Conservation (phyloP, 2,329 filamentous ascomycete genomes). For the Emmonsia crescens region DNA sequence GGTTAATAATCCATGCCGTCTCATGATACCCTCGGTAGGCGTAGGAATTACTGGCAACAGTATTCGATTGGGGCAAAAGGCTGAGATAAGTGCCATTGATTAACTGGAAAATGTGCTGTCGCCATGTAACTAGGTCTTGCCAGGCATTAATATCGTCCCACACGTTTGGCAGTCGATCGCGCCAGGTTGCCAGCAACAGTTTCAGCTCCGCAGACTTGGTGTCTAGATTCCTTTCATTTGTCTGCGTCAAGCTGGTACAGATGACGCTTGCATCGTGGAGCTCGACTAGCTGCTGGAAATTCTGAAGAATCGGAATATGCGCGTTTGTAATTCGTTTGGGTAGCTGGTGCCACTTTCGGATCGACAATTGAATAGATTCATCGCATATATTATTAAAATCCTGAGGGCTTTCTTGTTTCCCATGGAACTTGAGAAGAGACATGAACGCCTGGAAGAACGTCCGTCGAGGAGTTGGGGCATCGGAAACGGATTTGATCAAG, state of each 20-base stretch:
- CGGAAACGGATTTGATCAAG: constrained; percentile 93
- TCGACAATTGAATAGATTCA: constrained; percentile 92
- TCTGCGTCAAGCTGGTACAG: constrained; percentile 77
- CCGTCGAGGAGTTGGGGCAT: constrained; percentile 85
- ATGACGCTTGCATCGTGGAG: constrained; percentile 96
- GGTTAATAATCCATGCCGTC: constrained; percentile 99
- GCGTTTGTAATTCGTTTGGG: constrained; percentile 86
- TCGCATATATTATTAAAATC: constrained; percentile 90
- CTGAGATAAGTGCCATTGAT: constrained; percentile 91
- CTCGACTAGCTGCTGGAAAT: constrained; percentile 96
- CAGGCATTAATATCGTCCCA: constrained; percentile 99
- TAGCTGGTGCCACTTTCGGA: constrained; percentile 98
- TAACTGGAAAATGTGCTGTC: constrained; percentile 95
- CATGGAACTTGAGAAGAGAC: constrained; percentile 86
- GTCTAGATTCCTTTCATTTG: constrained; percentile 75
- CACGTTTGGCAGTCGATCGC: constrained; percentile 87
- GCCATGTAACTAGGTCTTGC: constrained; percentile 99
- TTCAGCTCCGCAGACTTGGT: constrained; percentile 94
- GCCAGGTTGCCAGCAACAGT: constrained; percentile 84
- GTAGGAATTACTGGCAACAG: constrained; percentile 80
- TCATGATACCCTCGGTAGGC: constrained; percentile 97
- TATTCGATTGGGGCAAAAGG: constrained; percentile 70
- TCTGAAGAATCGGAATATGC: constrained; percentile 87
- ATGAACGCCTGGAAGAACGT: constrained; percentile 99
- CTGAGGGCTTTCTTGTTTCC: constrained; percentile 65